Evolutionary conservation across 345 rosid genomes (phyloP).

Genomic region (Arabis hirsuta): DNA sequence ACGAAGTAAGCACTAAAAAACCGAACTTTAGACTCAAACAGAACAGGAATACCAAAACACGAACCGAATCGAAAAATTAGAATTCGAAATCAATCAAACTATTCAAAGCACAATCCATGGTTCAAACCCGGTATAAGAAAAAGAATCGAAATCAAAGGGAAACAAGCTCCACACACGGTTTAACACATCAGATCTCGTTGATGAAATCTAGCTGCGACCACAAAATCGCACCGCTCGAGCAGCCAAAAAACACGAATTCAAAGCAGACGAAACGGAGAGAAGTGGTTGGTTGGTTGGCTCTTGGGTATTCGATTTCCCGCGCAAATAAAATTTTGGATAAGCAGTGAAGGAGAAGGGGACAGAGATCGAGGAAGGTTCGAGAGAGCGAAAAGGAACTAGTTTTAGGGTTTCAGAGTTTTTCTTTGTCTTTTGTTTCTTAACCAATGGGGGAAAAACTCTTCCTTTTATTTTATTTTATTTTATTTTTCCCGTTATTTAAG

Average conservation of each 20-base stretch:
- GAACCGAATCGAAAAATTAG: neutral
- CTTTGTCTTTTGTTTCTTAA: neutral
- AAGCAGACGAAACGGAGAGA: conserved; percentile 2
- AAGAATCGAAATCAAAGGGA: neutral
- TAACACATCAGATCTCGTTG: conserved; percentile 31
- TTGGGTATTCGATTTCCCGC: conserved; percentile 40
- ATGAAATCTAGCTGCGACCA: conserved; percentile 3
- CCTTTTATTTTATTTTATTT: neutral
- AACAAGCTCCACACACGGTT: conserved; percentile 30
- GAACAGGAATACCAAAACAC: neutral
- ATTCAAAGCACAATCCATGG: conserved; percentile 6
- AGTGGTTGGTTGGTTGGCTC: neutral
- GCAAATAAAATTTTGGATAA: conserved; percentile 13
- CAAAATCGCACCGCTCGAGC: neutral
- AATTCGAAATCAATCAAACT: neutral
- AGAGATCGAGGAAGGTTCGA: conserved; percentile 42
- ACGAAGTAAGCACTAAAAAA: neutral
- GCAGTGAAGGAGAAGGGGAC: conserved; percentile 29
- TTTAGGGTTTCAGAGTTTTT: conserved; percentile 43
- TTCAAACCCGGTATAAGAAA: neutral
- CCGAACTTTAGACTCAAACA: neutral
- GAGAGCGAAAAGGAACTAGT: conserved; percentile 19
- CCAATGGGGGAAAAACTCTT: conserved; percentile 22
- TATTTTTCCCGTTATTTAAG: neutral
- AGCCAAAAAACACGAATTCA: neutral